Evolutionary conservation across 2,329 filamentous ascomycete species (phyloP).

Genomic region (Lecanicillium sp.): DNA sequence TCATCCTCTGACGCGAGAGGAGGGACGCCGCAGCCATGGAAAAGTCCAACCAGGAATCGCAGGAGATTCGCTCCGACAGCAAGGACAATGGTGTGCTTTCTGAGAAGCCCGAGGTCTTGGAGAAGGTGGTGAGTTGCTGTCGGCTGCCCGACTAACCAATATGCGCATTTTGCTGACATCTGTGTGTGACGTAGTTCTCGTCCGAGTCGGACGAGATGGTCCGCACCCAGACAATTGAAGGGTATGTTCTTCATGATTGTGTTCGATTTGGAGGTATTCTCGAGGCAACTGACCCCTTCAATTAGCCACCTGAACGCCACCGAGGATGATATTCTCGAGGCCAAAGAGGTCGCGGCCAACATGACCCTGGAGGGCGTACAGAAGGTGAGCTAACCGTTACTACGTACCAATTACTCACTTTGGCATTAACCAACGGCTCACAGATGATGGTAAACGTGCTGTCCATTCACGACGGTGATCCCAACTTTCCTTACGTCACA

Average conservation of each 20-base stretch:
- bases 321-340: constrained; percentile 26
- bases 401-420: neutral
- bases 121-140: constrained; percentile 7
- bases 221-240: constrained; percentile 8
- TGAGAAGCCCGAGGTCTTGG: constrained; percentile 1
- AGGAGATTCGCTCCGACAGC: constrained; percentile 1
- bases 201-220: constrained; percentile 2
- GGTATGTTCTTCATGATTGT: neutral
- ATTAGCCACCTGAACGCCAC: constrained; percentile 22
- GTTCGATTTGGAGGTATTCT: too few relatives aligned
- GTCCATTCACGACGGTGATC: constrained; percentile 36
- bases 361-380: constrained; percentile 21
- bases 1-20: neutral
- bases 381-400: constrained; percentile 5
- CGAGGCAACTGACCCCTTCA: neutral
- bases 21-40: constrained; percentile 8
- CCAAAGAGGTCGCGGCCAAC: constrained; percentile 22
- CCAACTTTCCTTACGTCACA: constrained; percentile 37
- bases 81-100: constrained; percentile 2
- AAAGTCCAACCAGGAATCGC: neutral
- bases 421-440: neutral
- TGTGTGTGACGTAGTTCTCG: neutral
- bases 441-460: constrained; percentile 33
- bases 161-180: neutral
- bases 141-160: too few relatives aligned